A percentile compares a stretch with the other conserved stretches of the same genome.
phyloP scores from a whole-genome alignment of 2,329 filamentous ascomycete genomes.

The Sporothrix curviconia region DNA sequence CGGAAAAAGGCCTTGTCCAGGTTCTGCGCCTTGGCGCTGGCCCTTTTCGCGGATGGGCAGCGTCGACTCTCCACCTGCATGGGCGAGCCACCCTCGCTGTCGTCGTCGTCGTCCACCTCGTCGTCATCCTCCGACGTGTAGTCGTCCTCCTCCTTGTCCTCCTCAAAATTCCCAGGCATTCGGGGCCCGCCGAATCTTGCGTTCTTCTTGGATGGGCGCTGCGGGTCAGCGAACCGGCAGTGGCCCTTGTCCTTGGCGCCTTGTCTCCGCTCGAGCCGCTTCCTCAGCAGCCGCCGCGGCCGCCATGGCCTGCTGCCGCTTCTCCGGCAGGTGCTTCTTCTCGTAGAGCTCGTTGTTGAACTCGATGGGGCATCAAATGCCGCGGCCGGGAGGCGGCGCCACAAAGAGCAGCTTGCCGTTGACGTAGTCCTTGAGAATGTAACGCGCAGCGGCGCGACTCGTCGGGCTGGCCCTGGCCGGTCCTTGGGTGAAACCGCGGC shows the following conservation, averaged over 20 bases:
- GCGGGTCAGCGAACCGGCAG: not conserved
- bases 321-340: constrained; percentile 70
- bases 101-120: constrained; percentile 24
- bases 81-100: constrained; percentile 34
- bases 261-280: not conserved
- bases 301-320: constrained; percentile 62
- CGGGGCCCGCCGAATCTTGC: not conserved
- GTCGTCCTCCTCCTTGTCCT: not conserved
- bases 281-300: constrained; percentile 31
- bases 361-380: constrained; percentile 58
- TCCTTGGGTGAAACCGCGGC: constrained; percentile 84
- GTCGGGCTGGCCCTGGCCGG: constrained; percentile 84
- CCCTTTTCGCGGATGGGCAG: constrained; percentile 46
- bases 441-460: constrained; percentile 85
- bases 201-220: constrained; percentile 2
- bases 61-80: constrained; percentile 35
- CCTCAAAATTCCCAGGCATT: not conserved
- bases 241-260: not conserved
- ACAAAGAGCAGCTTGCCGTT: constrained; percentile 92
- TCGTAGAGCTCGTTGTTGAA: constrained; percentile 94
- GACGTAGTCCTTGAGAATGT: constrained; percentile 94
- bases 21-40: constrained; percentile 57
- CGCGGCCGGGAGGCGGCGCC: constrained; percentile 66
- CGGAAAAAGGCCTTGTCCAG: constrained; percentile 86
- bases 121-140: not conserved